Conservation (phyloP, 768 basidiomycete species). For the Psilocybe sp. region DNA sequence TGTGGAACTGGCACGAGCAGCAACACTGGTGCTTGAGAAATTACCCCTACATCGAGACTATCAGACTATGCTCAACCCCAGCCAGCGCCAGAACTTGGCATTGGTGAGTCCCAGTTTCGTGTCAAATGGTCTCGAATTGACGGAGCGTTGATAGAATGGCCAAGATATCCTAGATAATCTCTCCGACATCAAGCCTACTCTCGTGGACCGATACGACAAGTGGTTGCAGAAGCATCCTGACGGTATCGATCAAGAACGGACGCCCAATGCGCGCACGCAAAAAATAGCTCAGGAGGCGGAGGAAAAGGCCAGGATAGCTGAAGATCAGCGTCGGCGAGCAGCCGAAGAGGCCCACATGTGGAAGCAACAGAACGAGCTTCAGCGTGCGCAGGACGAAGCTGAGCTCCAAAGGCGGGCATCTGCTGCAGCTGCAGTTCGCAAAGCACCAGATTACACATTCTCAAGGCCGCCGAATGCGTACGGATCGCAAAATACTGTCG, state of each 20-base stretch:
- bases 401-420: slow-evolving; percentile 26
- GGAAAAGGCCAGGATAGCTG: slow-evolving; percentile 26
- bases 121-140: not conserved
- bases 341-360: slow-evolving; percentile 35
- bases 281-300: slow-evolving; percentile 20
- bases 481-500: slow-evolving; percentile 26
- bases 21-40: slow-evolving; percentile 75
- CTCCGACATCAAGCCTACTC: slow-evolving; percentile 57
- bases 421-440: slow-evolving; percentile 9
- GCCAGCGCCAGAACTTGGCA: slow-evolving; percentile 65
- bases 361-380: slow-evolving; percentile 33
- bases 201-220: slow-evolving; percentile 62
- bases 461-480: slow-evolving; percentile 23
- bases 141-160: slow-evolving; percentile 50
- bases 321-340: slow-evolving; percentile 22
- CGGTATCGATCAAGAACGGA: slow-evolving; percentile 22
- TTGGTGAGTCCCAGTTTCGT: slow-evolving; percentile 47
- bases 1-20: slow-evolving; percentile 67
- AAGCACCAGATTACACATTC: slow-evolving; percentile 26
- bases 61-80: slow-evolving; percentile 44
- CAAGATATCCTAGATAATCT: slow-evolving; percentile 71
- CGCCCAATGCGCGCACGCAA: slow-evolving; percentile 23
- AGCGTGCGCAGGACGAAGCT: slow-evolving; percentile 29
- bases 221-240: slow-evolving; percentile 50
- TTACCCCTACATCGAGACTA: slow-evolving; percentile 75